Evolutionary conservation across 768 basidiomycete species (phyloP).

Genomic region (Trametes cinnabarina): DNA sequence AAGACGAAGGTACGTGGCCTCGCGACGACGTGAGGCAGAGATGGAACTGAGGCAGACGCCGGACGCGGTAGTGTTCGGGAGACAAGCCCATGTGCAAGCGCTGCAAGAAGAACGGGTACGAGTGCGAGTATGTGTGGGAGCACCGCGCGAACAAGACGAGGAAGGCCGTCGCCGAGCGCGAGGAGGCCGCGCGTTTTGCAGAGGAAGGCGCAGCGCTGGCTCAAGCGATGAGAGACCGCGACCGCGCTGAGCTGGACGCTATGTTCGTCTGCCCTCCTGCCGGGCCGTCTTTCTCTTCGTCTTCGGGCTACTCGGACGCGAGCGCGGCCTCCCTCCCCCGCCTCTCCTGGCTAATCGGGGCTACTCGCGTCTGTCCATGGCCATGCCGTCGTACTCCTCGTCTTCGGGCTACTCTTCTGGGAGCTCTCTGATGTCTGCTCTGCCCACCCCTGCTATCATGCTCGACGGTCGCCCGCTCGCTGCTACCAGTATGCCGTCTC

Average conservation of each 20-base stretch:
- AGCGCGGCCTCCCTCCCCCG: slow-evolving; percentile 7
- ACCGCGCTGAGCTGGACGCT: not conserved
- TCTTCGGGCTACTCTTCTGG: not conserved
- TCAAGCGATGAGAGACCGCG: not conserved
- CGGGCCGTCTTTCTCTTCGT: not conserved
- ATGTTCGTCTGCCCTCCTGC: not conserved
- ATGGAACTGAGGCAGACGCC: too few relatives aligned
- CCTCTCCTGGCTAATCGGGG: not conserved
- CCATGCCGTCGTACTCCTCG: not conserved
- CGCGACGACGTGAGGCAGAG: too few relatives aligned
- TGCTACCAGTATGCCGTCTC: not conserved
- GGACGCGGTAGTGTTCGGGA: slow-evolving; percentile 11
- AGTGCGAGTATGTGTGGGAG: slow-evolving; percentile 17
- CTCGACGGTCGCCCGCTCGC: slow-evolving; percentile 6
- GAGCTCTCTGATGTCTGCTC: not conserved
- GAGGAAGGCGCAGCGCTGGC: not conserved
- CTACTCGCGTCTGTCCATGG: not conserved
- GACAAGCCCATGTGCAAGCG: slow-evolving; percentile 11
- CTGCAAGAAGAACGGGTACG: slow-evolving; percentile 1
- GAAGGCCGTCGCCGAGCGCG: not conserved
- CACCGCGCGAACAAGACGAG: slow-evolving; percentile 15
- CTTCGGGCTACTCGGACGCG: not conserved
- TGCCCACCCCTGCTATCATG: slow-evolving; percentile 7
- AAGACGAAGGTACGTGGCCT: slow-evolving; percentile 19
- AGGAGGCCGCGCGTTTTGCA: not conserved